A percentile compares a stretch with the other conserved stretches of the same genome.
Evolutionary conservation across 352 stramenopile species (phyloP).

Genomic region (Globisporangium alternatum): DNA sequence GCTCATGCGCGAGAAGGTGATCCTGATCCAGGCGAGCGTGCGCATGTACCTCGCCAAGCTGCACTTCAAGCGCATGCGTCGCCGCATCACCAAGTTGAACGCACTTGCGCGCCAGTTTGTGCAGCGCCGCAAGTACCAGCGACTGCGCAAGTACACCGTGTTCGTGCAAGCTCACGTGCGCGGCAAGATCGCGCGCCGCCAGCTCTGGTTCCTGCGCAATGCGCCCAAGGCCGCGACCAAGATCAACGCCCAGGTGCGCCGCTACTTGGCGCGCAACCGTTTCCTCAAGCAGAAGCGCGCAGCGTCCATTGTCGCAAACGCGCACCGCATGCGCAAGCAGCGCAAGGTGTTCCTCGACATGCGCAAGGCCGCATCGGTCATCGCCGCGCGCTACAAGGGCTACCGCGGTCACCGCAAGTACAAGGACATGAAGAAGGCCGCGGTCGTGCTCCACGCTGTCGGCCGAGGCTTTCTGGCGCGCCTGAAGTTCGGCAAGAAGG

Average conservation of each 20-base stretch:
- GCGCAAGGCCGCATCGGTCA: constrained; percentile 55
- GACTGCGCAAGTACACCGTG: constrained; percentile 61
- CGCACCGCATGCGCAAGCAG: constrained; percentile 62
- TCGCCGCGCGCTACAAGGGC: constrained; percentile 76
- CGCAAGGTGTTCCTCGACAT: constrained; percentile 64
- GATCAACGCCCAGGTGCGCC: constrained; percentile 71
- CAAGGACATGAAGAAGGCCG: constrained; percentile 61
- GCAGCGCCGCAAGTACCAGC: constrained; percentile 65
- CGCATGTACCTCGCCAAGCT: constrained; percentile 68
- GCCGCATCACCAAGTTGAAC: constrained; percentile 66
- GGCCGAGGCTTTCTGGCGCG: constrained; percentile 77
- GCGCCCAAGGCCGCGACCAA: constrained; percentile 72
- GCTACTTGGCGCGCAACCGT: constrained; percentile 61
- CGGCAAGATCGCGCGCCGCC: constrained; percentile 66
- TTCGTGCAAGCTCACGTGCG: constrained; percentile 70
- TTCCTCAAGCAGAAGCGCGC: constrained; percentile 70
- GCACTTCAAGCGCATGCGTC: constrained; percentile 47
- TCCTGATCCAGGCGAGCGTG: constrained; percentile 61
- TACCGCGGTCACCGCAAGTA: constrained; percentile 63
- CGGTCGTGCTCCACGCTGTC: constrained; percentile 73
- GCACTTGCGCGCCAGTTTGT: constrained; percentile 71
- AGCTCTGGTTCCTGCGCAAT: constrained; percentile 70
- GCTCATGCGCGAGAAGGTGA: constrained; percentile 49
- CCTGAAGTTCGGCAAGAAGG: constrained; percentile 87
- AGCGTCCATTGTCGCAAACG: constrained; percentile 69